Conservation (phyloP, 2,329 filamentous ascomycete species). For the Beauveria sp. region DNA sequence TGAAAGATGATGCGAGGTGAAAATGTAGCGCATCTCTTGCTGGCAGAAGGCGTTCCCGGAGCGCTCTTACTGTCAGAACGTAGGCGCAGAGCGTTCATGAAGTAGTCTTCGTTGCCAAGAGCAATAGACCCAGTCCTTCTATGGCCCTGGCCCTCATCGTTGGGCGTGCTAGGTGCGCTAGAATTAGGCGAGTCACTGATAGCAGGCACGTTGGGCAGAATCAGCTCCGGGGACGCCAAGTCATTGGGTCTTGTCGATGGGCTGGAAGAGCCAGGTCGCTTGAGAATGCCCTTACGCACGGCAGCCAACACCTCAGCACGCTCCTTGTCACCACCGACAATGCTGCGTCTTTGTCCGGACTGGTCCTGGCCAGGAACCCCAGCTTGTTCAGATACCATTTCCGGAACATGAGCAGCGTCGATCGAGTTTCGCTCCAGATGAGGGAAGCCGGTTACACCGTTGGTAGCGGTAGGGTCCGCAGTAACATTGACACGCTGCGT, state of each 20-base stretch:
- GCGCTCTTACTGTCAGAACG: conserved; percentile 71
- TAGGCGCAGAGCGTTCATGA: conserved; percentile 68
- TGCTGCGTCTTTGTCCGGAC: conserved; percentile 69
- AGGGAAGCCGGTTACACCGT: conserved; percentile 70
- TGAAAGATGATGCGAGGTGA: conserved; percentile 91
- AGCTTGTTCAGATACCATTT: conserved; percentile 40
- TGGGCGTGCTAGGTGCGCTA: conserved; percentile 81
- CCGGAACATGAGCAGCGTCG: conserved; percentile 50
- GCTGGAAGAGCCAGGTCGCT: conserved; percentile 62
- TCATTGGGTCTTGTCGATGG: conserved; percentile 60
- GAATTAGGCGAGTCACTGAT: conserved; percentile 74
- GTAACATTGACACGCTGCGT: conserved; percentile 40
- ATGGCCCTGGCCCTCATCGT: conserved; percentile 64
- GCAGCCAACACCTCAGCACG: conserved; percentile 86
- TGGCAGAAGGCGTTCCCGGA: conserved; percentile 66
- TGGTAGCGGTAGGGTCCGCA: conserved; percentile 57
- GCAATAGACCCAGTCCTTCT: conserved; percentile 62
- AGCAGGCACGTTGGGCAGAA: conserved; percentile 53
- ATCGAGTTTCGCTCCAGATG: conserved; percentile 77
- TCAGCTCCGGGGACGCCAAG: conserved; percentile 40
- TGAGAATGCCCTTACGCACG: conserved; percentile 91
- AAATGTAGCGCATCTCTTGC: conserved; percentile 65
- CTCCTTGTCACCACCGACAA: conserved; percentile 82
- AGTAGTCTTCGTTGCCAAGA: conserved; percentile 82
- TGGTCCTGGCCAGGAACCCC: conserved; percentile 53